Base-by-base conservation (phyloP, 257 asterid species). In the Anisodus tanguticus region DNA sequence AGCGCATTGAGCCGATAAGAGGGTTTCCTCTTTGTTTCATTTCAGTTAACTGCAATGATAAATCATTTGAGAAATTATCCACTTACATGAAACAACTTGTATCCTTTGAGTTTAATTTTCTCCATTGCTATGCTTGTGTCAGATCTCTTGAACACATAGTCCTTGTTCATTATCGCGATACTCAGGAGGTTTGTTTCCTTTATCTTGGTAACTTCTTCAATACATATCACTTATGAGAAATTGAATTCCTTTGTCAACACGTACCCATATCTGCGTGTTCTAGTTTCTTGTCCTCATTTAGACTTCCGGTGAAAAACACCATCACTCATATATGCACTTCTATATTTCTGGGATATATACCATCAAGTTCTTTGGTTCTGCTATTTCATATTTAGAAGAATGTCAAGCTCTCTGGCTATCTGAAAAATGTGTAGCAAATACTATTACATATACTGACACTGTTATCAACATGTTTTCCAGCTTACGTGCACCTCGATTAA, bases 131-230 rank as follows among this genome's bases (percentile, higher is more conserved):
- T 88, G 58, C 82, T 60, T 88, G 81, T 92, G 85, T 89, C 93
- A 96, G 99, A 95, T 87, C 94, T 37, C 89, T 92, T 86, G 99
- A 96, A 84, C 98, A 96, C 90, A 86, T 94, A 74, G 98, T 96
- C 86, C 98, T 96, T 82, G 99, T 96, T 90, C 99, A 96, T 88
- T 96, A 96, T 88, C 99, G 98, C 70, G 98, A 93, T 90, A 96
- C 99, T 80, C 97, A 90, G 87, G 98, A 94, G 99, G 99, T 96
- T 88, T 83, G 92, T 86, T 80, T 82, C 86, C 88, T 82, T 66
- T 87, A 47, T 35, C 67, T 84, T 66, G 87, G 62, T 5, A 39
- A 83, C 66, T 82, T 62, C 37, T 45, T 70, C 59, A 37, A 43
- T 83, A 74, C 39, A 37, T 60, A 47, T 79, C 72, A 5, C 17